Conservation (phyloP, 768 basidiomycete genomes). For the Trametes sanguinea region DNA sequence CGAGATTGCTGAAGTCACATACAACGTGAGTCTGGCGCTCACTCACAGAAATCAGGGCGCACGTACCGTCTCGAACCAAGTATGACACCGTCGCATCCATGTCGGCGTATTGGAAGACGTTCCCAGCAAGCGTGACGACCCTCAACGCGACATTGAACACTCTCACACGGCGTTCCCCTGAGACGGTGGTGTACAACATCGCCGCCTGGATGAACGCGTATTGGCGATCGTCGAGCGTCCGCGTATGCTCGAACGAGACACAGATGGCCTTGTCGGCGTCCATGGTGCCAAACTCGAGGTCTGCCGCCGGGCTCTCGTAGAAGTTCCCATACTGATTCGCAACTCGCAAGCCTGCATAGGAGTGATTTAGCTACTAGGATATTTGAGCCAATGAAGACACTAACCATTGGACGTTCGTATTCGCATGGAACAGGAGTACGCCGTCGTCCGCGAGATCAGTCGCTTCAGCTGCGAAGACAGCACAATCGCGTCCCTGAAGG, state of each 20-base stretch:
- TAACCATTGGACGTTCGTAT: conserved; percentile 86
- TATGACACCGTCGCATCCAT: conserved; percentile 79
- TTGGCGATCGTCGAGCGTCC: conserved; percentile 64
- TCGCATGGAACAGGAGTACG: conserved; percentile 77
- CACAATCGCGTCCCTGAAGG: conserved; percentile 59
- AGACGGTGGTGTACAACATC: conserved; percentile 76
- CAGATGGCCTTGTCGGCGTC: conserved; percentile 83
- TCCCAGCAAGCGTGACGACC: conserved; percentile 81
- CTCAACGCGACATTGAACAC: conserved; percentile 84
- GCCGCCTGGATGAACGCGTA: conserved; percentile 86
- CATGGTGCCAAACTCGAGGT: conserved; percentile 76
- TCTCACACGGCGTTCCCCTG: conserved; percentile 82
- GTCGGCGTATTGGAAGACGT: conserved; percentile 90
- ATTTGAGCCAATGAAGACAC: conserved; percentile 3
- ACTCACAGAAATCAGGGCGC: conserved; percentile 25
- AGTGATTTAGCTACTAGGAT: not conserved
- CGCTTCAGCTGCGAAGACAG: conserved; percentile 78
- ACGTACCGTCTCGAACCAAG: conserved; percentile 73
- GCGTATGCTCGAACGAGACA: conserved; percentile 71
- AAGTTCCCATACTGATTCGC: conserved; percentile 74
- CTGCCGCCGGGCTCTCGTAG: conserved; percentile 63
- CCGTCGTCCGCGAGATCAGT: conserved; percentile 67
- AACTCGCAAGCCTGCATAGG: conserved; percentile 57
- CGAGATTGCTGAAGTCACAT: conserved; percentile 59
- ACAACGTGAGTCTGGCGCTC: too few species aligned